A percentile compares a stretch with the other conserved stretches of the same genome.
These are phyloP conservation scores for Paramarasmius palmivorus DNA, from an alignment of 1,284 basidiomycete species.

Conservation along the genomic window DNA sequence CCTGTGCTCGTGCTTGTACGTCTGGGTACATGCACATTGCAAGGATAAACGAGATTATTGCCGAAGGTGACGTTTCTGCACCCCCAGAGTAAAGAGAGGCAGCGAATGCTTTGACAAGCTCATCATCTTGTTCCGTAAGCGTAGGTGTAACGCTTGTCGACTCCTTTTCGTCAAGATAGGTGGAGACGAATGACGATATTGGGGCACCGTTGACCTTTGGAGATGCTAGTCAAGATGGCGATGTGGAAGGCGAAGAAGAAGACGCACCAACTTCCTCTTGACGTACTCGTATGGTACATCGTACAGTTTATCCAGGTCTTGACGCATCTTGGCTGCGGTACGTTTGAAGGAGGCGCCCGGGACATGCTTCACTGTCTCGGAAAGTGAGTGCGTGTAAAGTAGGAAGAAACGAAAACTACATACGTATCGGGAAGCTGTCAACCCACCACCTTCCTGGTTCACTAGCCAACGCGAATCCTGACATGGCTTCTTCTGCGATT, in stretches of 20 bases:
- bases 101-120: slow-evolving; percentile 17
- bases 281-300: slow-evolving; percentile 34
- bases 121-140: slow-evolving; percentile 15
- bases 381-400: background rate
- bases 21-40: slow-evolving; percentile 8
- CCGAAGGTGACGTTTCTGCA: background rate
- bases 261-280: slow-evolving; percentile 21
- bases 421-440: slow-evolving; percentile 34
- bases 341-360: slow-evolving; percentile 33
- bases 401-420: background rate
- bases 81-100: slow-evolving; percentile 14
- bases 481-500: slow-evolving; percentile 42
- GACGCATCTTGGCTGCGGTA: slow-evolving; percentile 27
- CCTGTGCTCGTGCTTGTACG: slow-evolving; percentile 8
- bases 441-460: slow-evolving; percentile 39
- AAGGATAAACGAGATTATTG: slow-evolving; percentile 2
- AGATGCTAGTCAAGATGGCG: background rate
- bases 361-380: slow-evolving; percentile 29
- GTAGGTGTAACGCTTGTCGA: too few relatives aligned
- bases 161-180: slow-evolving; percentile 27
- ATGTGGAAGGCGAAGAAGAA: too few relatives aligned
- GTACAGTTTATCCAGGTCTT: slow-evolving; percentile 30
- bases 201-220: slow-evolving; percentile 17
- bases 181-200: slow-evolving; percentile 28
- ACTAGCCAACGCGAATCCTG: slow-evolving; percentile 37